Conservation (phyloP, 306 rosid species). For the Dryas drummondii region DNA sequence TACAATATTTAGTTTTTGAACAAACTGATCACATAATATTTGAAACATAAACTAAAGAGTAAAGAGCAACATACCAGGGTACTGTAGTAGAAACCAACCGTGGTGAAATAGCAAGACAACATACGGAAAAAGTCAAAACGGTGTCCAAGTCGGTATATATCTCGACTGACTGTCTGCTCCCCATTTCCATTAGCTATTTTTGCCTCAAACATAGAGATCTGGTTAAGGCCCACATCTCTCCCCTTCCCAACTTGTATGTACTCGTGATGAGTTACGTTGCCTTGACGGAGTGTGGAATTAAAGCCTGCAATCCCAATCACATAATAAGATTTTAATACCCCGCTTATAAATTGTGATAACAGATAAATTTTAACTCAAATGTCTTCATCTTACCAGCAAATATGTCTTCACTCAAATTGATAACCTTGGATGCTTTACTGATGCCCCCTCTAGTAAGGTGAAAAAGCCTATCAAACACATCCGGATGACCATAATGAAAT, state of each 20-base stretch:
- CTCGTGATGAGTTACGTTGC: constrained; percentile 97
- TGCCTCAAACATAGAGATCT: constrained; percentile 98
- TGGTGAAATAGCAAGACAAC: constrained; percentile 94
- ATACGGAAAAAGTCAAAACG: constrained; percentile 97
- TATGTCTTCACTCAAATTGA: constrained; percentile 97
- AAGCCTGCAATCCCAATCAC: constrained; percentile 54
- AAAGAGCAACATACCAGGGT: constrained; percentile 57
- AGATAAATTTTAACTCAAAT: neutral
- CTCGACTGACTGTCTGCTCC: constrained; percentile 94
- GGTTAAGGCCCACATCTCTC: constrained; percentile 98
- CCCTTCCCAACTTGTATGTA: constrained; percentile 99
- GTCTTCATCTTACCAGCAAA: constrained; percentile 72
- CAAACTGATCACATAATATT: neutral
- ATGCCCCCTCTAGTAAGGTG: constrained; percentile 97
- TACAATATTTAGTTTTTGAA: neutral
- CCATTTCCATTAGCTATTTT: constrained; percentile 98
- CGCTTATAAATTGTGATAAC: neutral
- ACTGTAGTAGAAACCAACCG: constrained; percentile 93
- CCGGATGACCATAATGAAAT: constrained; percentile 99
- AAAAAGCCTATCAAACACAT: constrained; percentile 92
- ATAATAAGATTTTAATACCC: constrained; percentile 4
- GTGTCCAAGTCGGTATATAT: constrained; percentile 94
- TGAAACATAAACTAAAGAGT: constrained; percentile 1
- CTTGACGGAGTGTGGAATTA: constrained; percentile 97
- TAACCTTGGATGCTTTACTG: constrained; percentile 96